Evolutionary conservation across 257 asterid species (phyloP).

Genomic region (Solanum rostratum): DNA sequence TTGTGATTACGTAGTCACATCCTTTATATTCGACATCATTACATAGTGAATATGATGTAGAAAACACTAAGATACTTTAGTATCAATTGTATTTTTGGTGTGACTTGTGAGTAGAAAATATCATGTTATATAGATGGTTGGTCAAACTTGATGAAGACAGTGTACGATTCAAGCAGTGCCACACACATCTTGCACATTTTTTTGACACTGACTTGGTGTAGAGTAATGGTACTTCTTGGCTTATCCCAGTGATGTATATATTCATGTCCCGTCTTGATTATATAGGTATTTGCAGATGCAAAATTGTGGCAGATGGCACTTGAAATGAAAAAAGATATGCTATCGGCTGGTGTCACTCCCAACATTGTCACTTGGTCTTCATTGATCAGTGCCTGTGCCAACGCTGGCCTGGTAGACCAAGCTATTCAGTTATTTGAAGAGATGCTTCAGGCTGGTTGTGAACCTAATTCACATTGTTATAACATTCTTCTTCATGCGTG

Average conservation of each 20-base stretch:
- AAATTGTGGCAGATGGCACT: slow-evolving; percentile 85
- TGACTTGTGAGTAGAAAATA: neutral
- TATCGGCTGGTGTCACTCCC: slow-evolving; percentile 58
- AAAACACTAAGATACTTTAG: neutral
- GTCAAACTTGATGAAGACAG: neutral
- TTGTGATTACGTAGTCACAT: neutral
- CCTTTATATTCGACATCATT: neutral
- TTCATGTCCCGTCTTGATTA: slow-evolving; percentile 12
- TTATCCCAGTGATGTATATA: neutral
- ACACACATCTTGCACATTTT: neutral
- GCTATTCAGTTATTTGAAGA: slow-evolving; percentile 61
- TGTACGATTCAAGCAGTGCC: neutral
- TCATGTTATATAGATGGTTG: neutral
- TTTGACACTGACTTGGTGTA: neutral
- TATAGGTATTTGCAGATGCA: slow-evolving; percentile 94
- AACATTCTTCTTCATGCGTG: slow-evolving; percentile 90
- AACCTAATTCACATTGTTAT: slow-evolving; percentile 75
- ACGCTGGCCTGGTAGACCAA: slow-evolving; percentile 77
- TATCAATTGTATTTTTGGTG: neutral
- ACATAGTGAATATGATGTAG: neutral
- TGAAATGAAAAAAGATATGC: slow-evolving; percentile 77
- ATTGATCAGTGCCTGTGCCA: slow-evolving; percentile 85
- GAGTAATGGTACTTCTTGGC: neutral
- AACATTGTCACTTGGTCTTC: slow-evolving; percentile 80
- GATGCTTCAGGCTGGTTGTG: slow-evolving; percentile 74